Percentiles rank a stretch among this genome's conserved stretches.
Conservation (phyloP, 352 stramenopile genomes). For the Pythium aristosporum region DNA sequence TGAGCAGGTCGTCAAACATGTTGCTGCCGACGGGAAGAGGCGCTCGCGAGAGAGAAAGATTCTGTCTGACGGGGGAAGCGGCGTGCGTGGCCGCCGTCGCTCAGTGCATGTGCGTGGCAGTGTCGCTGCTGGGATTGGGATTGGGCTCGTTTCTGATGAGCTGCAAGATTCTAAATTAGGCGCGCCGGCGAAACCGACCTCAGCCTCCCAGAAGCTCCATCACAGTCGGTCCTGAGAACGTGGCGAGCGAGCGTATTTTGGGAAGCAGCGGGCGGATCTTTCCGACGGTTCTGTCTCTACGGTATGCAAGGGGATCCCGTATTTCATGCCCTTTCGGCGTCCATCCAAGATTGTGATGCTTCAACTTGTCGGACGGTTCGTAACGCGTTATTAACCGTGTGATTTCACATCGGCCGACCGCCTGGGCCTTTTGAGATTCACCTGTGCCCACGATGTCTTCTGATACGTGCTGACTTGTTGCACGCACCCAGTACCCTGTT, state of each 20-base stretch:
- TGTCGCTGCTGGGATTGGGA: neutral
- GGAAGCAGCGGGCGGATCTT: neutral
- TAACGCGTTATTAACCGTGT: no score
- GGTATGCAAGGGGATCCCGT: no score
- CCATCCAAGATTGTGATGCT: no score
- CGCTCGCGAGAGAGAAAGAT: constrained; percentile 4
- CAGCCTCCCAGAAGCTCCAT: no score
- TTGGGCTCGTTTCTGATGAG: neutral
- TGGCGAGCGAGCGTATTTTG: neutral
- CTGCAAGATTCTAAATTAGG: neutral
- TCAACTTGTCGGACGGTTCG: no score
- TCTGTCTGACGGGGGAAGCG: constrained; percentile 4
- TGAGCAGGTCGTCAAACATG: constrained; percentile 60
- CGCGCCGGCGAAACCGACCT: neutral
- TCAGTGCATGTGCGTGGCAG: neutral
- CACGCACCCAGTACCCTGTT: no score
- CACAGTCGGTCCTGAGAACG: neutral
- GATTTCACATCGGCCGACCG: no score
- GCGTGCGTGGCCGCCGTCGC: neutral
- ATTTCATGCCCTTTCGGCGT: no score
- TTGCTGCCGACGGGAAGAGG: neutral
- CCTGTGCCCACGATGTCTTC: no score
- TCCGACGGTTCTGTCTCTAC: no score
- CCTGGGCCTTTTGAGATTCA: no score
- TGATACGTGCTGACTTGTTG: no score